Conservation (phyloP, 208 protist genomes). For the Crithidia bombi region DNA sequence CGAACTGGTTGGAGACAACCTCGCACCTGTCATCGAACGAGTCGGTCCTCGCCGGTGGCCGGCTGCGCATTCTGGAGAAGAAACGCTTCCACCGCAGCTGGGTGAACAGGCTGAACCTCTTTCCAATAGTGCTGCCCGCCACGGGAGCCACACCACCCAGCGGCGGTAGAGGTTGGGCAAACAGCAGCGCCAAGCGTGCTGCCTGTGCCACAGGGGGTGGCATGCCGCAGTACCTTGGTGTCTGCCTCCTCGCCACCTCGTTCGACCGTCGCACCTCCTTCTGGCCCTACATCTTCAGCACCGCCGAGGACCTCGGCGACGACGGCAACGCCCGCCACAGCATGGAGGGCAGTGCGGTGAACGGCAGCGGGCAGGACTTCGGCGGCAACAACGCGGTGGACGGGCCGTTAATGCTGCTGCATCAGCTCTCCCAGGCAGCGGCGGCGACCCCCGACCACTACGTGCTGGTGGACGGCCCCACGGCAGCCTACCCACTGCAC, state of each 20-base stretch:
- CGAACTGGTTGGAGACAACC: slow-evolving; percentile 13
- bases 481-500: slow-evolving; percentile 58
- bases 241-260: slow-evolving; percentile 63
- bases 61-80: slow-evolving; percentile 57
- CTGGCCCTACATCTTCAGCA: slow-evolving; percentile 63
- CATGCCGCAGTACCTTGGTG: slow-evolving; percentile 54
- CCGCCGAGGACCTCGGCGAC: slow-evolving; percentile 7
- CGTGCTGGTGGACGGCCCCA: slow-evolving; percentile 44
- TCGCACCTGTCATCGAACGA: slow-evolving; percentile 33
- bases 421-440: neutral
- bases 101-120: slow-evolving; percentile 53
- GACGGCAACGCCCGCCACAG: neutral
- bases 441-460: slow-evolving; percentile 22
- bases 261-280: slow-evolving; percentile 80
- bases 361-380: neutral
- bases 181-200: neutral
- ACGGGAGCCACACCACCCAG: neutral
- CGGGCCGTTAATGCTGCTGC: neutral
- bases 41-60: slow-evolving; percentile 19
- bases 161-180: neutral
- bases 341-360: slow-evolving; percentile 4
- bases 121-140: slow-evolving; percentile 53
- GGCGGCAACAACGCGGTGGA: neutral
- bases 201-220: slow-evolving; percentile 27
- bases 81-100: slow-evolving; percentile 78